Conservation (phyloP, 805 yeast species). For the Zygosaccharomyces pseudorouxii region DNA sequence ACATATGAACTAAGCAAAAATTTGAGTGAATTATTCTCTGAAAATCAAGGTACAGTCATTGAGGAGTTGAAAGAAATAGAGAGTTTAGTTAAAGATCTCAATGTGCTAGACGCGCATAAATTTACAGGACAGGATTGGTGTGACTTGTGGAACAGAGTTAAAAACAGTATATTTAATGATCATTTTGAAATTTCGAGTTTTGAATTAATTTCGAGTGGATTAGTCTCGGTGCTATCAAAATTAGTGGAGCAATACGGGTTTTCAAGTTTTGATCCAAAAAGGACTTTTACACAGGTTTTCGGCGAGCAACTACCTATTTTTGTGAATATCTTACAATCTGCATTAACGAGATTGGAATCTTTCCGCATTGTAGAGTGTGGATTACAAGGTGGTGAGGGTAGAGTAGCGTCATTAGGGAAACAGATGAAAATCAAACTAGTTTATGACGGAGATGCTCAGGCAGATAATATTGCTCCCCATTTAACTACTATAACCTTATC, state of each 20-base stretch:
- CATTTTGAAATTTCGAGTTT: slow-evolving; percentile 54
- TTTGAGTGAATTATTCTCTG: slow-evolving; percentile 18
- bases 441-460: slow-evolving; percentile 34
- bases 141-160: slow-evolving; percentile 39
- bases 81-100: slow-evolving; percentile 21
- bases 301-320: slow-evolving; percentile 40
- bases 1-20: slow-evolving; percentile 15
- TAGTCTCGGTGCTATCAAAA: slow-evolving; percentile 40
- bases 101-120: slow-evolving; percentile 21
- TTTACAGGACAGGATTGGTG: slow-evolving; percentile 33
- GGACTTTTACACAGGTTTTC: slow-evolving; percentile 42
- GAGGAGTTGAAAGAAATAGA: slow-evolving; percentile 25
- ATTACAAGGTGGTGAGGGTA: slow-evolving; percentile 36
- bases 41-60: slow-evolving; percentile 22
- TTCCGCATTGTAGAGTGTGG: slow-evolving; percentile 55
- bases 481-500: slow-evolving; percentile 34
- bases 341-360: slow-evolving; percentile 66
- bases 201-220: slow-evolving; percentile 68
- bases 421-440: slow-evolving; percentile 59
- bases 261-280: slow-evolving; percentile 36
- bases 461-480: slow-evolving; percentile 26
- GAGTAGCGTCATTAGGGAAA: slow-evolving; percentile 61
- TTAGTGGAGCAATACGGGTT: slow-evolving; percentile 21
- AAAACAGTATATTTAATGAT: slow-evolving; percentile 33
- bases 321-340: slow-evolving; percentile 62